phyloP scores from a whole-genome alignment of 331 rosid species.

The Pyracantha coccinea region DNA sequence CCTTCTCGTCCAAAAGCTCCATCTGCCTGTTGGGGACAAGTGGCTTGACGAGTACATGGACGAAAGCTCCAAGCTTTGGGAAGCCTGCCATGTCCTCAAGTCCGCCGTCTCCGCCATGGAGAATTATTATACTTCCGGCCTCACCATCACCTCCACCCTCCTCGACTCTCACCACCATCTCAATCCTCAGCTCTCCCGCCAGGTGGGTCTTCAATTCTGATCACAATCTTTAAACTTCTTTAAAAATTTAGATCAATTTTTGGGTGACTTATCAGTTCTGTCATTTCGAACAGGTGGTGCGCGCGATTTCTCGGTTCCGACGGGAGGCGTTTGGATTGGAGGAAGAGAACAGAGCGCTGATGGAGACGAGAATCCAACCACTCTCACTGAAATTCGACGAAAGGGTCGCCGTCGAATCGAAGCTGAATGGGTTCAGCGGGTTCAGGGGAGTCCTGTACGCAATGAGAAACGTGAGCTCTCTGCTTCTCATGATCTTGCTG shows the following conservation, averaged over 20 bases:
- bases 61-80: slow-evolving; percentile 99
- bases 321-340: slow-evolving; percentile 88
- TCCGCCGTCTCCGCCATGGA: slow-evolving; percentile 88
- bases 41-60: slow-evolving; percentile 99
- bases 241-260: not conserved
- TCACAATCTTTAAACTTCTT: not conserved
- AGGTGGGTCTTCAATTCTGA: slow-evolving; percentile 33
- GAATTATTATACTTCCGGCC: slow-evolving; percentile 63
- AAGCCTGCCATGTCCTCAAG: slow-evolving; percentile 92
- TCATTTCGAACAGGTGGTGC: slow-evolving; percentile 46
- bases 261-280: not conserved
- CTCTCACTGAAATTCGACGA: slow-evolving; percentile 68
- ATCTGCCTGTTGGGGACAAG: slow-evolving; percentile 90
- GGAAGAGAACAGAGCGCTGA: slow-evolving; percentile 73
- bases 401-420: slow-evolving; percentile 72
- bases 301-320: slow-evolving; percentile 74
- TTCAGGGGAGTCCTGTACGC: slow-evolving; percentile 93
- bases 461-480: slow-evolving; percentile 98
- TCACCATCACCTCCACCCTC: slow-evolving; percentile 49
- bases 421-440: slow-evolving; percentile 88
- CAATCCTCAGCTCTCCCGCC: slow-evolving; percentile 80
- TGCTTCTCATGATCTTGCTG: slow-evolving; percentile 63
- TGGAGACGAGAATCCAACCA: slow-evolving; percentile 84
- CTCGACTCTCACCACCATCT: slow-evolving; percentile 70
- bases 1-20: slow-evolving; percentile 90